phyloP scores from a whole-genome alignment of 2,329 filamentous ascomycete genomes.

The Alternaria dauci region DNA sequence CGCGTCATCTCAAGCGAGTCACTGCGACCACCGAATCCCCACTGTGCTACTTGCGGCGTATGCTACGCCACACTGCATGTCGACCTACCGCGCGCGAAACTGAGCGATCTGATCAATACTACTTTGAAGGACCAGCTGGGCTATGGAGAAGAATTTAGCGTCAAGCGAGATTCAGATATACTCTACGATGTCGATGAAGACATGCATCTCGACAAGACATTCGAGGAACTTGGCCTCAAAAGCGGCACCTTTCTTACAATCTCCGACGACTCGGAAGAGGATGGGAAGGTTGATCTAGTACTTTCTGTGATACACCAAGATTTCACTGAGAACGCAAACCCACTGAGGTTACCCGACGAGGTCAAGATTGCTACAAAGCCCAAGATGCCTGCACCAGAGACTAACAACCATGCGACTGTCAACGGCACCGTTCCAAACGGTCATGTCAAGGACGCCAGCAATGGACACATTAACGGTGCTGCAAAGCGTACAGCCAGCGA shows the following conservation, averaged over 20 bases:
- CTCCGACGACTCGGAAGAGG: conserved; percentile 81
- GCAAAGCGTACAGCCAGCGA: conserved; percentile 57
- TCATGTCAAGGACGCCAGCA: conserved; percentile 12
- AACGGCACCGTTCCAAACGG: conserved; percentile 22
- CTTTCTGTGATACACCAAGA: conserved; percentile 70
- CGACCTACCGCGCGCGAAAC: conserved; percentile 74
- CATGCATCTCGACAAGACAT: conserved; percentile 81
- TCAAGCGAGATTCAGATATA: conserved; percentile 74
- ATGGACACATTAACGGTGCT: conserved; percentile 37
- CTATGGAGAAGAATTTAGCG: conserved; percentile 81
- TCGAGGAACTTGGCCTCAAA: conserved; percentile 78
- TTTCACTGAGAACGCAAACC: conserved; percentile 57
- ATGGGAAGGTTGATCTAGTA: conserved; percentile 81
- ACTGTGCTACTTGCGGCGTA: conserved; percentile 84
- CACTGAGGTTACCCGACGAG: conserved; percentile 61
- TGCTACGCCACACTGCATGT: conserved; percentile 72
- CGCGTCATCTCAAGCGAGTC: conserved; percentile 66
- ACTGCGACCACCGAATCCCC: conserved; percentile 72
- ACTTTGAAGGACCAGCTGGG: conserved; percentile 75
- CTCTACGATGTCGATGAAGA: conserved; percentile 91
- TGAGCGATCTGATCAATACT: conserved; percentile 80
- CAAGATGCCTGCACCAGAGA: conserved; percentile 41
- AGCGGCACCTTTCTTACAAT: conserved; percentile 81
- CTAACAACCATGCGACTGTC: conserved; percentile 38
- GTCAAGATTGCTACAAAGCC: conserved; percentile 60